phyloP scores from a whole-genome alignment of 371 early-diverging fungal genomes.

The Blakeslea trispora region DNA sequence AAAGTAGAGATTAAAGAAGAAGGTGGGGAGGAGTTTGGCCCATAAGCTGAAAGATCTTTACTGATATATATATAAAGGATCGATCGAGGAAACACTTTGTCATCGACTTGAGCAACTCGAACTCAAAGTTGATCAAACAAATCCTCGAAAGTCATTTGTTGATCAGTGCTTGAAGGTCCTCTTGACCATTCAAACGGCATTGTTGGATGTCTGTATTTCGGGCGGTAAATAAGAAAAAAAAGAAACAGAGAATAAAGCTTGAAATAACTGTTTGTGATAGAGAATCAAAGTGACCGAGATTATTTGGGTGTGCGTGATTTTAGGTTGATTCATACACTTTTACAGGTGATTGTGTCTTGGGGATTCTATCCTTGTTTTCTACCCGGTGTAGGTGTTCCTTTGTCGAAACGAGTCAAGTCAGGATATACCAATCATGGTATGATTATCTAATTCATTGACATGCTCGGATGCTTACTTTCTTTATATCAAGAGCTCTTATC shows the following conservation, averaged over 20 bases:
- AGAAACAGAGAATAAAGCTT: too few species aligned
- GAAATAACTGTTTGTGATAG: too few species aligned
- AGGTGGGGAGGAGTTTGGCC: constrained; percentile 14
- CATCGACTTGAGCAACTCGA: constrained; percentile 19
- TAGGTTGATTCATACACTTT: constrained; percentile 63
- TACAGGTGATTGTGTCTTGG: constrained; percentile 70
- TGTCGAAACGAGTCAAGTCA: constrained; percentile 60
- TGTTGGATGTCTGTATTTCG: constrained; percentile 25
- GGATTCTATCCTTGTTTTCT: constrained; percentile 67
- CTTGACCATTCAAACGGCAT: constrained; percentile 24
- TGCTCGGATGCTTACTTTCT: too few species aligned
- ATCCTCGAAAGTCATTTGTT: constrained; percentile 28
- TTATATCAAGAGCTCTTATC: constrained; percentile 29
- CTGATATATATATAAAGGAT: constrained; percentile 16
- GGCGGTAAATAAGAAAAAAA: too few species aligned
- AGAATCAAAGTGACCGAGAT: constrained; percentile 36
- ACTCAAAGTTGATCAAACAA: constrained; percentile 7
- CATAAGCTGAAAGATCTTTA: not conserved
- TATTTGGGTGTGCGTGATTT: constrained; percentile 63
- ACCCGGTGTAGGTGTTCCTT: constrained; percentile 69
- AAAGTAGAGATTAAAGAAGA: constrained; percentile 25
- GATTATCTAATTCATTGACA: too few species aligned
- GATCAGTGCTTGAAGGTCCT: constrained; percentile 31
- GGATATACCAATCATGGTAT: constrained; percentile 53
- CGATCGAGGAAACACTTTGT: constrained; percentile 21